phyloP scores from a whole-genome alignment of 2,329 filamentous ascomycete genomes.

The Arthrocladium fulminans region DNA sequence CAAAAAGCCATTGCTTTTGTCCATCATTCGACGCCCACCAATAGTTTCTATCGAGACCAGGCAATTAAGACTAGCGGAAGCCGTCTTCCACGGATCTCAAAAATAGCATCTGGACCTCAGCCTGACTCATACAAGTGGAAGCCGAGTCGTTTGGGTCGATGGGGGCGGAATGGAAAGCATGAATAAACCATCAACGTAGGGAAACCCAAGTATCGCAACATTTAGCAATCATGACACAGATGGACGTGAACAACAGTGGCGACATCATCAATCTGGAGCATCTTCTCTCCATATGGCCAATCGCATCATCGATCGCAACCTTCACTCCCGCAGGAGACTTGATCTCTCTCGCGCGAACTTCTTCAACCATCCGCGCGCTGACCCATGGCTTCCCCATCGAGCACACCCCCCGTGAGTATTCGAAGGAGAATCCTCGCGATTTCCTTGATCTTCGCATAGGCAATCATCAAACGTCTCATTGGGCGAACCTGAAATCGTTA shows the following conservation, averaged over 20 bases:
- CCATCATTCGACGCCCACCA: too few relatives aligned
- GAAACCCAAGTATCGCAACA: too few relatives aligned
- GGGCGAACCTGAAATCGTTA: constrained; percentile 24
- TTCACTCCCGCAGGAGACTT: constrained; percentile 25
- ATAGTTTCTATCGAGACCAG: too few relatives aligned
- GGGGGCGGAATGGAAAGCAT: too few relatives aligned
- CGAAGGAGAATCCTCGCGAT: background rate
- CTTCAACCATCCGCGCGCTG: constrained; percentile 21
- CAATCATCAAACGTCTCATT: constrained; percentile 25
- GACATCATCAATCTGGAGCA: constrained; percentile 14
- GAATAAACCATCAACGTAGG: too few relatives aligned
- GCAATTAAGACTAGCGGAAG: too few relatives aligned
- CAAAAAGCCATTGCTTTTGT: background rate
- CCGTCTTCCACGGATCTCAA: too few relatives aligned
- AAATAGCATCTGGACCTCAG: too few relatives aligned
- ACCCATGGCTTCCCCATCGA: constrained; percentile 25
- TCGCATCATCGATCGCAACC: constrained; percentile 21
- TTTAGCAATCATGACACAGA: too few relatives aligned
- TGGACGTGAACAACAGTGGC: background rate
- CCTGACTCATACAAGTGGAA: too few relatives aligned
- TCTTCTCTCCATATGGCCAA: constrained; percentile 24
- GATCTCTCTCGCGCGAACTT: constrained; percentile 24
- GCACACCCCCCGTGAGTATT: background rate
- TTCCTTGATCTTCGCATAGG: constrained; percentile 24
- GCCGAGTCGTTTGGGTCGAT: too few relatives aligned